Percentiles rank a stretch among this genome's conserved stretches.
Conservation (phyloP, 208 protist genomes). For the Trypanosoma melophagium region DNA sequence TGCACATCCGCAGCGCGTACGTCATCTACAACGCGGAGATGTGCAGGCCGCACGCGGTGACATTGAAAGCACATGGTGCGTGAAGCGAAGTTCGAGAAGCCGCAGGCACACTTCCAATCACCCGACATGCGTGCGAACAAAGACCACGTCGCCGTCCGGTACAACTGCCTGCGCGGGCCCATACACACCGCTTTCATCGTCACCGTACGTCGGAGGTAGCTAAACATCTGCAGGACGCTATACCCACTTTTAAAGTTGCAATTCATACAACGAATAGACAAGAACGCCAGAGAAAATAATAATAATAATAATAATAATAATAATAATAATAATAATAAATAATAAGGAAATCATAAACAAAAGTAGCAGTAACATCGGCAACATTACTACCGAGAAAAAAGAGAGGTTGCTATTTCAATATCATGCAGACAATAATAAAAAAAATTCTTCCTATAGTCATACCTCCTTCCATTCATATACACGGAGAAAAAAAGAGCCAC, state of each 20-base stretch:
- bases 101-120: slow-evolving; percentile 68
- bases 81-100: slow-evolving; percentile 71
- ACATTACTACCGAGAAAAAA: slow-evolving; percentile 1
- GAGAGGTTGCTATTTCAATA: background rate
- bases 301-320: background rate
- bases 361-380: slow-evolving; percentile 9
- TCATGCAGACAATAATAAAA: background rate
- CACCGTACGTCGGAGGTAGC: slow-evolving; percentile 6
- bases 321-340: background rate
- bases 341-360: slow-evolving; percentile 1
- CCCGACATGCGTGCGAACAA: slow-evolving; percentile 17
- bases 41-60: slow-evolving; percentile 24
- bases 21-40: background rate
- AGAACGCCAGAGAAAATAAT: background rate
- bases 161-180: background rate
- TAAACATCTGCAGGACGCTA: slow-evolving; percentile 16
- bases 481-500: too few species aligned
- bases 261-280: background rate
- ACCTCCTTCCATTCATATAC: background rate
- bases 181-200: background rate
- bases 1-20: background rate
- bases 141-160: slow-evolving; percentile 3
- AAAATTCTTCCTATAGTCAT: background rate
- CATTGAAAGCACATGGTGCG: slow-evolving; percentile 67
- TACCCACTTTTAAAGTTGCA: background rate